These are phyloP conservation scores for Gigaspora rosea DNA, from an alignment of 192 early-diverging fungal genomes.

Conservation along the genomic window DNA sequence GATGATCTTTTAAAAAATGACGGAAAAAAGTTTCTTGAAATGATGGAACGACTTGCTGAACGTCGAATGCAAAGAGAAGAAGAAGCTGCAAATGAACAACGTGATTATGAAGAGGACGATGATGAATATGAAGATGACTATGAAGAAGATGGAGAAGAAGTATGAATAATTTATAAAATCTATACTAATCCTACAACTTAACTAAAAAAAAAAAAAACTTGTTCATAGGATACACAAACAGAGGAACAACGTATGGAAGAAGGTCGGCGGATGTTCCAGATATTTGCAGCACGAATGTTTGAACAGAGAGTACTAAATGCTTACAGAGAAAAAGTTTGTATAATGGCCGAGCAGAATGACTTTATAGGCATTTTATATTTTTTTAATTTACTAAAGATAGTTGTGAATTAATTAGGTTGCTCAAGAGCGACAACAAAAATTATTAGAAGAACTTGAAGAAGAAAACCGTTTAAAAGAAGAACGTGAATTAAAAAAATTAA, in stretches of 20 bases:
- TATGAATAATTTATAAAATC: background rate
- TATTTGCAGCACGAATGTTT: slow-evolving; percentile 96
- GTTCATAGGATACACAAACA: slow-evolving; percentile 65
- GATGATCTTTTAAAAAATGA: slow-evolving; percentile 91
- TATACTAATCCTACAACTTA: background rate
- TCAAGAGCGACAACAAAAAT: slow-evolving; percentile 80
- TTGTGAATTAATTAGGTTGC: slow-evolving; percentile 43
- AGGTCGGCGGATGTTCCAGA: slow-evolving; percentile 90
- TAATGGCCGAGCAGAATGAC: background rate
- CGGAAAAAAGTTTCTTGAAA: slow-evolving; percentile 92
- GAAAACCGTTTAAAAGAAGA: slow-evolving; percentile 71
- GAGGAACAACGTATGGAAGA: slow-evolving; percentile 92
- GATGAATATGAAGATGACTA: slow-evolving; percentile 60
- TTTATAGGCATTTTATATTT: background rate
- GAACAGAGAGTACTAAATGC: slow-evolving; percentile 93
- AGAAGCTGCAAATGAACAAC: slow-evolving; percentile 44
- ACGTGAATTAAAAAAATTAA: slow-evolving; percentile 55
- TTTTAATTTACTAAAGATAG: background rate
- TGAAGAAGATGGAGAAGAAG: slow-evolving; percentile 44
- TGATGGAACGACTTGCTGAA: slow-evolving; percentile 95
- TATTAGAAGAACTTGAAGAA: slow-evolving; percentile 87
- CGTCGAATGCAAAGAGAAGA: slow-evolving; percentile 83
- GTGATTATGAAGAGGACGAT: slow-evolving; percentile 51
- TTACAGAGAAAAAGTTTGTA: slow-evolving; percentile 86
- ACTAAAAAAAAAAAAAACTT: background rate